Base-by-base conservation (phyloP, 2,329 filamentous ascomycete genomes). In the Penicillium sp. region DNA sequence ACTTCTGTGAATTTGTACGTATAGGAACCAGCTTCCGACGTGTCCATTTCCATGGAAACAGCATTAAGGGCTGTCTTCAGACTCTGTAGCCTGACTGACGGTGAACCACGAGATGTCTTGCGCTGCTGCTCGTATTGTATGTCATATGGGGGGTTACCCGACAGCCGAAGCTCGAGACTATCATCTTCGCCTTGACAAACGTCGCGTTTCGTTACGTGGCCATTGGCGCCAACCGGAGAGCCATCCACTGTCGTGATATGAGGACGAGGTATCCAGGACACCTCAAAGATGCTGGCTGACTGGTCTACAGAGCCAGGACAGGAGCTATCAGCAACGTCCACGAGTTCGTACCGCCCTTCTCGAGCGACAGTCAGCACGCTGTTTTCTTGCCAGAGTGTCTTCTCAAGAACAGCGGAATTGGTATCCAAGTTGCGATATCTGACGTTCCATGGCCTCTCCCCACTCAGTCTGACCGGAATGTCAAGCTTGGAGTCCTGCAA, bases 161-260 rank as follows among this genome's bases (percentile, higher is more conserved):
- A 80, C 54, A 98, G 78, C 38, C 79, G 78, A 46, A 98, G 74
- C 62, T 96, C 89, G 49, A 96, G 83, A 3, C 83, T 82, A 66
- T 96, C 91, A 62, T 95, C 86, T 54, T 97, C 91, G 28, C 91
- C 91, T 72, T 98, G 90, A 64, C 93, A 98, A 28, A 98, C 84
- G 53, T 90, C 84, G 37, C 83, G 78, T 69, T 94, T 94, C 58
- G 83, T 65, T 64, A 84, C 86, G 31, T 76, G 75, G 8, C 72
- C 73, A n/a, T 75, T 72, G 32, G 76, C 69, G 9, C 73, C 73
- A 41, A 87, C 76, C 26, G 60, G 55, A 22, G 57, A 59, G 6
- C 64, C 65, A 51, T 71, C 68, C 41, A 82, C 79, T 3, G 81
- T 75, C n/a, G 80, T 80, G 52, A 85, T 78, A 5, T 82, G 75